Percentiles rank a stretch among this genome's conserved stretches.
Evolutionary conservation across 768 basidiomycete genomes (phyloP).

Genomic region (Mycena sanguinolenta): DNA sequence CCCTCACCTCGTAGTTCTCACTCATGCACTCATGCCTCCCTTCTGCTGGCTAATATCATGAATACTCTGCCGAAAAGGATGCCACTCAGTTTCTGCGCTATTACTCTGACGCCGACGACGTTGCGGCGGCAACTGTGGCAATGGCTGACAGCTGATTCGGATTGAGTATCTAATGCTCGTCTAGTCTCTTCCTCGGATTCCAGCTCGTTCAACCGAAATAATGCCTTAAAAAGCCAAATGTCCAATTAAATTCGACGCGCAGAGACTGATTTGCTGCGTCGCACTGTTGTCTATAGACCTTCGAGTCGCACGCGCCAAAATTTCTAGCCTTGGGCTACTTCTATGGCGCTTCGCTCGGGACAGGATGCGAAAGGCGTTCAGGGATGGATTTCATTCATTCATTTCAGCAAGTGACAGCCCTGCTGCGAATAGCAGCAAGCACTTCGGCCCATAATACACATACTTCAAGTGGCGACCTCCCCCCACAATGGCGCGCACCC

Average conservation of each 20-base stretch:
- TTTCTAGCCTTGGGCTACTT: neutral
- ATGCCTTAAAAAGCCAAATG: neutral
- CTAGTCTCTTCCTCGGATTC: neutral
- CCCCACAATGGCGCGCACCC: neutral
- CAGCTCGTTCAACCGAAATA: neutral
- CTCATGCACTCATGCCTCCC: too few relatives aligned
- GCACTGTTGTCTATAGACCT: neutral
- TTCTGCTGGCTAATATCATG: too few relatives aligned
- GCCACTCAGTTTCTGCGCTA: too few relatives aligned
- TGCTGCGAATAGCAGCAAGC: neutral
- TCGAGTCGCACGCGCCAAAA: neutral
- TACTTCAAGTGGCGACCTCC: neutral
- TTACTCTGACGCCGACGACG: too few relatives aligned
- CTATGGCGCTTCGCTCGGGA: slow-evolving; percentile 4
- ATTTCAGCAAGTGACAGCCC: neutral
- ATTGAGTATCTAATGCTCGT: neutral
- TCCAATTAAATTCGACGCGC: neutral
- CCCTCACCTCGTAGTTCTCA: neutral
- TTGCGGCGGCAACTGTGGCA: too few relatives aligned
- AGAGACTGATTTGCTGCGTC: slow-evolving; percentile 2
- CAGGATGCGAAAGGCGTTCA: neutral
- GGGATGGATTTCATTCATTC: neutral
- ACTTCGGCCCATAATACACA: neutral
- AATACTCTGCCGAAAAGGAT: too few relatives aligned
- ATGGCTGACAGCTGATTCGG: too few relatives aligned